Percentiles rank a stretch among this genome's conserved stretches.
Conservation (phyloP, 2,329 filamentous ascomycete genomes). For the Apiospora marii region DNA sequence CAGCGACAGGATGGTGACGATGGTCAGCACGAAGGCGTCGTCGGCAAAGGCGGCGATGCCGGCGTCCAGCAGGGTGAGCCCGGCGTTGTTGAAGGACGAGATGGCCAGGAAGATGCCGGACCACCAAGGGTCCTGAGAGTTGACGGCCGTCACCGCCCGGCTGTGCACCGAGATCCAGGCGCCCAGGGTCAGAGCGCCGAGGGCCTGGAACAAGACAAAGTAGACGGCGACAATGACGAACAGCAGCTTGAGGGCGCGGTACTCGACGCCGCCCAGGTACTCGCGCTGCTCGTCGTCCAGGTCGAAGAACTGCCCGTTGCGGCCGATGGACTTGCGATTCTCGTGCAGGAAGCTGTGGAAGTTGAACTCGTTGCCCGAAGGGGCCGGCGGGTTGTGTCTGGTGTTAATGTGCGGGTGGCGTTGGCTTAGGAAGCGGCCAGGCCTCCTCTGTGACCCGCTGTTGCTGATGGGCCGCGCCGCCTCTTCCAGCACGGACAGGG, state of each 20-base stretch:
- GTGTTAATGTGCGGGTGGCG: slow-evolving; percentile 30
- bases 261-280: slow-evolving; percentile 68
- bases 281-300: slow-evolving; percentile 62
- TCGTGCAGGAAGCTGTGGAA: slow-evolving; percentile 40
- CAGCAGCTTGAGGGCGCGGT: slow-evolving; percentile 67
- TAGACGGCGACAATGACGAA: slow-evolving; percentile 68
- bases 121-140: slow-evolving; percentile 73
- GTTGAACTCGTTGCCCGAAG: slow-evolving; percentile 33
- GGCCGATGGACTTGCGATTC: slow-evolving; percentile 36
- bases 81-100: slow-evolving; percentile 76
- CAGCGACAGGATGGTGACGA: slow-evolving; percentile 65
- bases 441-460: slow-evolving; percentile 31
- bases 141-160: slow-evolving; percentile 55
- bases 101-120: slow-evolving; percentile 72
- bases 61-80: slow-evolving; percentile 71
- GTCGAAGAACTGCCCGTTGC: slow-evolving; percentile 63
- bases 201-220: slow-evolving; percentile 57
- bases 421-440: slow-evolving; percentile 7
- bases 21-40: slow-evolving; percentile 57
- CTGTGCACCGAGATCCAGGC: slow-evolving; percentile 66
- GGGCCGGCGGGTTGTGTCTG: not conserved
- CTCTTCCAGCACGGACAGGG: slow-evolving; percentile 13
- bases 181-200: slow-evolving; percentile 56
- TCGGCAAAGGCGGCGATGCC: slow-evolving; percentile 70
- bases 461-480: slow-evolving; percentile 28